These are phyloP conservation scores for Yarrowia sp. DNA, from an alignment of 805 yeast species.

Conservation along the genomic window DNA sequence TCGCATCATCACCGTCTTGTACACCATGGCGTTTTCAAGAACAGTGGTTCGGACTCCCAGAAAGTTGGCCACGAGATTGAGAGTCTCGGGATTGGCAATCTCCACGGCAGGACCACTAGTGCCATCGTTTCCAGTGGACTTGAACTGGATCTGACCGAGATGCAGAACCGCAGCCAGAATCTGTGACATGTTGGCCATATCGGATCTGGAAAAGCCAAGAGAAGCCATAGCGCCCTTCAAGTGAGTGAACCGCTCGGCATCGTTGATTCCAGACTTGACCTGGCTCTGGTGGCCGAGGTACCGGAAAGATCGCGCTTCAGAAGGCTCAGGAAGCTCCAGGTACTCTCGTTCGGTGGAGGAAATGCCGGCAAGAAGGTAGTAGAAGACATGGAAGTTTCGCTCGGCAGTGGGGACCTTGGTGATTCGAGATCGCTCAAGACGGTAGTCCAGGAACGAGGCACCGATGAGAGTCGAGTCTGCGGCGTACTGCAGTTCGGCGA, in stretches of 20 bases:
- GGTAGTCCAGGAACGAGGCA: slow-evolving; percentile 53
- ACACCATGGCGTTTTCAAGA: slow-evolving; percentile 40
- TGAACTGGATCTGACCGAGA: slow-evolving; percentile 44
- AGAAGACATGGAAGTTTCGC: slow-evolving; percentile 59
- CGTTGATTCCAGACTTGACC: slow-evolving; percentile 48
- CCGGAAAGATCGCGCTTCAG: slow-evolving; percentile 40
- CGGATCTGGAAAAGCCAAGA: slow-evolving; percentile 49
- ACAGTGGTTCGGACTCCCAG: slow-evolving; percentile 43
- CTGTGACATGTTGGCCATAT: slow-evolving; percentile 50
- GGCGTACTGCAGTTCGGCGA: slow-evolving; percentile 53
- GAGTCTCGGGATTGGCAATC: slow-evolving; percentile 39
- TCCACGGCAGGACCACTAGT: slow-evolving; percentile 41
- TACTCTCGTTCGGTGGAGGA: slow-evolving; percentile 44
- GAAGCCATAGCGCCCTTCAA: slow-evolving; percentile 50
- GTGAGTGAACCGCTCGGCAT: slow-evolving; percentile 47
- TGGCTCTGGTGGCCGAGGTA: slow-evolving; percentile 48
- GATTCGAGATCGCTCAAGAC: slow-evolving; percentile 55
- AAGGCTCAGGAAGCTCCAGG: slow-evolving; percentile 42
- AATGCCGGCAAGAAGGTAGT: slow-evolving; percentile 54
- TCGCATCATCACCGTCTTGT: slow-evolving; percentile 42
- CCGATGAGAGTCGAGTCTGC: slow-evolving; percentile 49
- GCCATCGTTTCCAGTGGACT: slow-evolving; percentile 39
- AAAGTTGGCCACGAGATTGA: slow-evolving; percentile 41
- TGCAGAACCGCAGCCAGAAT: slow-evolving; percentile 47
- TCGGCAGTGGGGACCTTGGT: slow-evolving; percentile 51